A percentile compares a stretch with the other conserved stretches of the same genome.
Evolutionary conservation across 2,329 filamentous ascomycete species (phyloP).

Genomic region (Neospermospora avenae): DNA sequence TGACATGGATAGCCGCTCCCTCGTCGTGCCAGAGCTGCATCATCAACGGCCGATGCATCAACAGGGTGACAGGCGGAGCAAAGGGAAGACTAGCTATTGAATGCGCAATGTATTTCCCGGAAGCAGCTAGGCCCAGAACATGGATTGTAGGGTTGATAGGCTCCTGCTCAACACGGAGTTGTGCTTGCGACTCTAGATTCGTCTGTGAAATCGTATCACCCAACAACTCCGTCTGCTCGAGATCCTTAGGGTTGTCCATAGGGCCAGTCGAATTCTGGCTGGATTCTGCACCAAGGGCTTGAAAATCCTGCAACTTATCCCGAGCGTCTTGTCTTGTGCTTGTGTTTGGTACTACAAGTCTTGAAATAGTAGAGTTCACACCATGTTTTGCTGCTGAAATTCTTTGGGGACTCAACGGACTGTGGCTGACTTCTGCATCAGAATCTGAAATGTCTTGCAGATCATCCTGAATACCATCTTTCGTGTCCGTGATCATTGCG

Average conservation of each 20-base stretch:
- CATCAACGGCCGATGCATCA: constrained; percentile 50
- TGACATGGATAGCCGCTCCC: constrained; percentile 43
- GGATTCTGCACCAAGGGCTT: background rate
- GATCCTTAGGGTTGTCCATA: background rate
- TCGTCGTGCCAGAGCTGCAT: constrained; percentile 46
- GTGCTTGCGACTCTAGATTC: background rate
- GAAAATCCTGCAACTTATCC: too few relatives aligned
- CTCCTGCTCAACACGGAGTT: background rate
- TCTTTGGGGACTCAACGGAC: too few relatives aligned
- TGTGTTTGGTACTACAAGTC: too few relatives aligned
- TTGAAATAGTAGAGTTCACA: too few relatives aligned
- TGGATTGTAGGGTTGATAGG: constrained; percentile 46
- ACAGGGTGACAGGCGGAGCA: constrained; percentile 61
- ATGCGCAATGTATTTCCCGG: constrained; percentile 65
- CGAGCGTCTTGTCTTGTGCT: too few relatives aligned
- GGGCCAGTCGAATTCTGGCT: background rate
- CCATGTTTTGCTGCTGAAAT: too few relatives aligned
- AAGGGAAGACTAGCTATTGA: constrained; percentile 54
- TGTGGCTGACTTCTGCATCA: too few relatives aligned
- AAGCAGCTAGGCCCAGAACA: constrained; percentile 61
- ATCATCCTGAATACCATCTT: background rate
- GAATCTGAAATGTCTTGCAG: background rate
- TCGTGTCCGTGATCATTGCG: too few relatives aligned
- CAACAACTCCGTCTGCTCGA: background rate
- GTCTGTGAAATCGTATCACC: background rate